Evolutionary conservation across 768 basidiomycete species (phyloP).

Genomic region (Kockovaella imperatae): DNA sequence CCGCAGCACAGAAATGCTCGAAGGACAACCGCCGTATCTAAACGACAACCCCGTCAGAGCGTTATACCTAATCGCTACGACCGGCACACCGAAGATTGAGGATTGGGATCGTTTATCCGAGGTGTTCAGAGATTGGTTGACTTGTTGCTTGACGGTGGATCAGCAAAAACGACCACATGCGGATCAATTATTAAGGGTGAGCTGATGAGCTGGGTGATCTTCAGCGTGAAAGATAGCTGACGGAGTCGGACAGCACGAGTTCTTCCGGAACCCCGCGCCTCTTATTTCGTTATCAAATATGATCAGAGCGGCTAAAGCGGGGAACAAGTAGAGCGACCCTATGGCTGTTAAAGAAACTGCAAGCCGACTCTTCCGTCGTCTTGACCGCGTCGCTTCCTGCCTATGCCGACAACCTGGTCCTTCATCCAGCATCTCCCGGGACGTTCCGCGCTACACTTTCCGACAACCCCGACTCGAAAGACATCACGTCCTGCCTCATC

Average conservation of each 20-base stretch:
- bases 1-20: conserved; percentile 68
- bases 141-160: conserved; percentile 83
- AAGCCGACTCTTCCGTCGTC: no score
- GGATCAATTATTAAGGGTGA: conserved; percentile 65
- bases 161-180: conserved; percentile 88
- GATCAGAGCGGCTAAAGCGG: conserved; percentile 34
- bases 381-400: no score
- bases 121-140: conserved; percentile 81
- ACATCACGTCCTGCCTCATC: no score
- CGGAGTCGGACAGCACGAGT: conserved; percentile 22
- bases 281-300: conserved; percentile 28
- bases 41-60: conserved; percentile 94
- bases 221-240: conserved; percentile 4
- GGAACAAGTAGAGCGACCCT: no score
- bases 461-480: no score
- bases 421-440: no score
- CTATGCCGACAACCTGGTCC: no score
- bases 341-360: no score
- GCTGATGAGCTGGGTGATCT: conserved; percentile 24
- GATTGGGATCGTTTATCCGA: conserved; percentile 72
- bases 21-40: conserved; percentile 91
- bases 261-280: conserved; percentile 31
- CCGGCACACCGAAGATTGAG: conserved; percentile 91
- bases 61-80: conserved; percentile 90
- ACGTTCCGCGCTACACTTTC: no score